Percentiles rank a stretch among this genome's conserved stretches.
Evolutionary conservation across 331 rosid genomes (phyloP).

Genomic region (Malus hybrid): DNA sequence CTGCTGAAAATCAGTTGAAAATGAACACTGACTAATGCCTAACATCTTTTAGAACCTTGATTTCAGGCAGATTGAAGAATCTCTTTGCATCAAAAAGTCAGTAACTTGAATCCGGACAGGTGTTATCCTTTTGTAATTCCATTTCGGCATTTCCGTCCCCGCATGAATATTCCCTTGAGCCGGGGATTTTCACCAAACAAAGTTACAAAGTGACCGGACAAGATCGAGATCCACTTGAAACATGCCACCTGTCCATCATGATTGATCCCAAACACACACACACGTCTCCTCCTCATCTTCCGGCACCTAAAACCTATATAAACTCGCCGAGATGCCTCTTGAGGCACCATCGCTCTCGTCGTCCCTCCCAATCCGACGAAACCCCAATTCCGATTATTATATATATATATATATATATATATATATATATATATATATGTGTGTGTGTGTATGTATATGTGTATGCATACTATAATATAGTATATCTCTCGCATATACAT

Average conservation of each 20-base stretch:
- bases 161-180: neutral
- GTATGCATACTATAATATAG: neutral
- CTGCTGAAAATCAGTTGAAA: no score
- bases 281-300: conserved; percentile 3
- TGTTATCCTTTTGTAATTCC: neutral
- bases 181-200: neutral
- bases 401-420: no score
- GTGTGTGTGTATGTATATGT: conserved; percentile 11
- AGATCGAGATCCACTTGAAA: neutral
- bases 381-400: neutral
- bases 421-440: no score
- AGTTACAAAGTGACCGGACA: no score
- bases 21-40: no score
- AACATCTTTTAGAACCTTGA: no score
- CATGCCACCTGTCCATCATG: neutral
- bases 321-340: neutral
- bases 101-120: neutral
- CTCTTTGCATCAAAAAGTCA: no score
- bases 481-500: conserved; percentile 14
- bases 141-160: neutral
- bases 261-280: neutral
- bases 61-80: no score
- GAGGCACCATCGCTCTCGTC: conserved; percentile 11
- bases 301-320: neutral
- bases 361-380: neutral